A percentile compares a stretch with the other conserved stretches of the same genome.
Conservation (phyloP, 495 filamentous ascomycete genomes). For the Penicillium verhagenii region DNA sequence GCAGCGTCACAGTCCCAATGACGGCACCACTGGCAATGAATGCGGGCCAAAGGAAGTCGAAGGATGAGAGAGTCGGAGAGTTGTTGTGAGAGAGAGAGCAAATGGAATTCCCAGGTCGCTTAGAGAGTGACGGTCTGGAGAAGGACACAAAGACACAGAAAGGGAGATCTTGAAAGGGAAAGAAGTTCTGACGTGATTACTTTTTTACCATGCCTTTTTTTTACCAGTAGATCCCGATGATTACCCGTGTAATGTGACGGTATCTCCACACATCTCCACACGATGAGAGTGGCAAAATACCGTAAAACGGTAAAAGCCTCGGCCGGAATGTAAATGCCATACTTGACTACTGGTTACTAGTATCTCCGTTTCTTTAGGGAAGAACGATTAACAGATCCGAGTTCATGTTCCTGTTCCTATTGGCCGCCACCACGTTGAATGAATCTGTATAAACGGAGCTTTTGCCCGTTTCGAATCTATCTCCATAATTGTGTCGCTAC, state of each 20-base stretch:
- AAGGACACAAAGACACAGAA: neutral
- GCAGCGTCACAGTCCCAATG: neutral
- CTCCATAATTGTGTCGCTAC: too few species aligned
- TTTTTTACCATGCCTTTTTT: neutral
- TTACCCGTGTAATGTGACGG: constrained; percentile 2
- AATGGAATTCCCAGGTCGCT: neutral
- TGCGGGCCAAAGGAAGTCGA: neutral
- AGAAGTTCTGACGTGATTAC: neutral
- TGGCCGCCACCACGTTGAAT: neutral
- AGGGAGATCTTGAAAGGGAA: neutral
- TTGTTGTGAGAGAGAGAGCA: neutral
- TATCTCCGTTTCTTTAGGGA: too few species aligned
- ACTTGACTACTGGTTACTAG: too few species aligned
- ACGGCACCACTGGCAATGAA: neutral
- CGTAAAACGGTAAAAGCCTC: neutral
- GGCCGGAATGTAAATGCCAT: neutral
- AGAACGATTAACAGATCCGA: neutral
- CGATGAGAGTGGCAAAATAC: constrained; percentile 2
- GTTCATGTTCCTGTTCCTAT: neutral
- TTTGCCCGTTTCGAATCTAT: neutral
- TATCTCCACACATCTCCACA: constrained; percentile 3
- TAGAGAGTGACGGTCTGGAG: neutral
- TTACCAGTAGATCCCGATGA: neutral
- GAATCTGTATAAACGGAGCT: neutral
- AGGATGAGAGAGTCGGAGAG: neutral